These are phyloP conservation scores for Xylaria palmicola DNA, from an alignment of 495 filamentous ascomycete species.

Conservation along the genomic window DNA sequence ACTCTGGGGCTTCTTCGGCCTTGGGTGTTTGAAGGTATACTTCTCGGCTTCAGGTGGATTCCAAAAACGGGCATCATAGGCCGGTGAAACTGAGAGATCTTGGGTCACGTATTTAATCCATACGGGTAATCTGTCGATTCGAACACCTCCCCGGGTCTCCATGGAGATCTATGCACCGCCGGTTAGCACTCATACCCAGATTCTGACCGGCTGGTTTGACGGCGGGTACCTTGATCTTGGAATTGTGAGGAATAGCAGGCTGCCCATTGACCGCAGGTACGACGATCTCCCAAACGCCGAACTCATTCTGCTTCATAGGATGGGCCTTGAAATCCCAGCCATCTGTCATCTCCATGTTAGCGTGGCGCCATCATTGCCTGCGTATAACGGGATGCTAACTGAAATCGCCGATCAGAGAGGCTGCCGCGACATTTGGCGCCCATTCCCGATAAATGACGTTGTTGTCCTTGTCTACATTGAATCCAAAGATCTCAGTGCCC, in stretches of 20 bases:
- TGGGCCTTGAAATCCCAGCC: conserved; percentile 81
- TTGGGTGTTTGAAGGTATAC: conserved; percentile 79
- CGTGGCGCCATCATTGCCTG: neutral
- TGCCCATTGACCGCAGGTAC: conserved; percentile 70
- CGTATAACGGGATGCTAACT: conserved; percentile 50
- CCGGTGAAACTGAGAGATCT: conserved; percentile 80
- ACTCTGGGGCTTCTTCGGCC: conserved; percentile 81
- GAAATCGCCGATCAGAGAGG: conserved; percentile 93
- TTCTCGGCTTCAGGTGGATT: conserved; percentile 74
- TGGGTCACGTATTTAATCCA: conserved; percentile 98
- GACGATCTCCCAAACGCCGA: conserved; percentile 84
- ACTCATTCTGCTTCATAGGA: conserved; percentile 80
- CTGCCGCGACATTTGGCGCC: conserved; percentile 84
- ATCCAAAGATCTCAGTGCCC: conserved; percentile 84
- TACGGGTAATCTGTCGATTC: conserved; percentile 84
- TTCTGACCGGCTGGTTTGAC: neutral
- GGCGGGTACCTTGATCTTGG: conserved; percentile 82
- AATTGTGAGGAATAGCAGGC: conserved; percentile 83
- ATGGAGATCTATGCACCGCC: conserved; percentile 68
- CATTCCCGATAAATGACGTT: conserved; percentile 93
- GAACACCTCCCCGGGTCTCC: conserved; percentile 71
- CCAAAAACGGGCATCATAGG: conserved; percentile 96
- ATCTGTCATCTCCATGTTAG: conserved; percentile 51
- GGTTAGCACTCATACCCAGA: conserved; percentile 15
- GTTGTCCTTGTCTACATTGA: conserved; percentile 74